These are phyloP conservation scores for Mycena rosella DNA, from an alignment of 768 basidiomycete genomes.

Conservation along the genomic window DNA sequence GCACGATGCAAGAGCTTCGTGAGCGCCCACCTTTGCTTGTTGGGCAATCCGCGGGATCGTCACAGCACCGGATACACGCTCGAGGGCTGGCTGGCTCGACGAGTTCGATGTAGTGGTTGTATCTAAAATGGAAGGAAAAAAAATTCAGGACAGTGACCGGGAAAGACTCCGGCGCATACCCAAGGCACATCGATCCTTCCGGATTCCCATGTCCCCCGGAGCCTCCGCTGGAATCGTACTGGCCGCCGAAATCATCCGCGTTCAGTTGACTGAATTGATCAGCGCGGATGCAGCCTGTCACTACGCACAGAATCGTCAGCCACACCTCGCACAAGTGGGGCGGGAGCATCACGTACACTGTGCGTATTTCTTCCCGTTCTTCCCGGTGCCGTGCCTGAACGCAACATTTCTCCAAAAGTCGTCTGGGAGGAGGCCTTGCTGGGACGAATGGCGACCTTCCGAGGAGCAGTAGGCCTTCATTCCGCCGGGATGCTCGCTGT, in stretches of 20 bases:
- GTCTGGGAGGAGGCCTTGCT: constrained; percentile 46
- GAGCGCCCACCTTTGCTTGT: constrained; percentile 44
- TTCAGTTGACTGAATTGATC: constrained; percentile 43
- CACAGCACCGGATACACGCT: constrained; percentile 53
- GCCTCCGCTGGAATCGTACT: constrained; percentile 52
- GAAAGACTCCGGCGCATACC: constrained; percentile 35
- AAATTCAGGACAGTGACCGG: no score
- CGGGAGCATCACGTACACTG: constrained; percentile 38
- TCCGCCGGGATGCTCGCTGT: constrained; percentile 49
- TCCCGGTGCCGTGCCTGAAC: constrained; percentile 44
- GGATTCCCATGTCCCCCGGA: constrained; percentile 47
- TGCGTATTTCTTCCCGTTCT: constrained; percentile 43
- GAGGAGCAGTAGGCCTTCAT: constrained; percentile 51
- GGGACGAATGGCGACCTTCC: constrained; percentile 36
- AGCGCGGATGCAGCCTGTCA: constrained; percentile 50
- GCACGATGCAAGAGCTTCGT: neutral
- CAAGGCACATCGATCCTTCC: constrained; percentile 47
- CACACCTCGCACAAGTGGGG: neutral
- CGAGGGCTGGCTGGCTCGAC: constrained; percentile 47
- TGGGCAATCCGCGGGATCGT: constrained; percentile 50
- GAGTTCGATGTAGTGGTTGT: constrained; percentile 52
- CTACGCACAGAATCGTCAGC: constrained; percentile 32
- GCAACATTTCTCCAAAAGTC: constrained; percentile 48
- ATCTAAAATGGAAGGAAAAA: constrained; percentile 28
- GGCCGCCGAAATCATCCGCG: constrained; percentile 47